Base-by-base conservation (phyloP, 1,139 yeast species). In the Candida mesenterica region DNA sequence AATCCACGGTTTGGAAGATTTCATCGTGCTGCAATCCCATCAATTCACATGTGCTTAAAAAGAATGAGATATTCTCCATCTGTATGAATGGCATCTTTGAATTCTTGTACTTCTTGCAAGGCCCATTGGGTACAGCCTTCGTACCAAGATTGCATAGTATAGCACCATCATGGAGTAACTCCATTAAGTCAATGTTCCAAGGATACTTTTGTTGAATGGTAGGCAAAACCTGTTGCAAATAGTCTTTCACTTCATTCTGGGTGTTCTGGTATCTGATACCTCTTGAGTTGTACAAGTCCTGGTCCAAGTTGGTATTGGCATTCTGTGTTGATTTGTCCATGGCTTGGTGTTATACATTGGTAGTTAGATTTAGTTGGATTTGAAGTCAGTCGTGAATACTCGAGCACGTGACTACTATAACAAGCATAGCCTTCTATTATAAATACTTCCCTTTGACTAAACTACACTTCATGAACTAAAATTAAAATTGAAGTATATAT, bases 21-120 rank as follows among this genome's bases (percentile, higher is more conserved):
- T 88, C 96, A 52, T 86, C 90, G 44, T 84, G 87, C 4, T 92
- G 88, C 3, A 88, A 80, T 1, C 94, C 92, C 30, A 82, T 63
- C 3, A 52, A 34, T 42, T 77, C 72, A 37, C 87, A 79, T 33
- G 82, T 75, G 12, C 67, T 59, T 24, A 88, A 62, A 52, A 87
- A 88, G 43, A 78, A 75, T 29, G 88, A 79, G 27, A 88, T 86
- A 50, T 87, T 87, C 53, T 88, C 96, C 95, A 87, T 87, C 61
- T 82, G 88, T 8, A 86, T 79, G 59, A 88, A 88, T 3, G 96
- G 92, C 83, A 86, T 80, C 34, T 65, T 66, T n/a, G 89, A 77
- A 32, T 67, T 68, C 53, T 82, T 85, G 57, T 59, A 81, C 45
- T 68, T 77, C 14, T 34, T 31, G 3, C 48, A 41, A 44, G 57